Evolutionary conservation across 176 grass and related monocot genomes (phyloP).

Genomic region (Hordeum marinum): DNA sequence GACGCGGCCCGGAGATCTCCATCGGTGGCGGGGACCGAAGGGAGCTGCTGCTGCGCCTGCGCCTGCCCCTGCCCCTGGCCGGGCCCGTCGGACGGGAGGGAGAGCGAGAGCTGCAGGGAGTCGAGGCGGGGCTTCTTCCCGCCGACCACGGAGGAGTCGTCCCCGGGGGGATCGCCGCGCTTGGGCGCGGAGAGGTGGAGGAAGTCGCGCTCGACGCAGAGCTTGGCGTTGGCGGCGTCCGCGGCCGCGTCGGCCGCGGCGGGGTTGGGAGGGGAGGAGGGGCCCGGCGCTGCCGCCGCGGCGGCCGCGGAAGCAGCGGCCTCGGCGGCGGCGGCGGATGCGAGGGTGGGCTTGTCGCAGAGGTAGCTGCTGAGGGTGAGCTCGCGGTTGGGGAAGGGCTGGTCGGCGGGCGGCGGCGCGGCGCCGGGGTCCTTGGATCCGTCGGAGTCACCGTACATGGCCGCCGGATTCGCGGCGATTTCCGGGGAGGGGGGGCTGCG

Average conservation of each 20-base stretch:
- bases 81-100: conserved; percentile 53
- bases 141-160: conserved; percentile 48
- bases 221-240: background rate
- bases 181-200: conserved; percentile 64
- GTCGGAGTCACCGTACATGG: conserved; percentile 54
- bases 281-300: background rate
- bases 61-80: background rate
- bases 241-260: background rate
- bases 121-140: conserved; percentile 74
- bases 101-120: conserved; percentile 75
- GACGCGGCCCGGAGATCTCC: conserved; percentile 38
- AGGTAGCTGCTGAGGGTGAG: conserved; percentile 75
- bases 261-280: conserved; percentile 32
- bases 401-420: conserved; percentile 21
- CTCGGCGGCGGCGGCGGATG: conserved; percentile 7
- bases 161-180: conserved; percentile 54
- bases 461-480: conserved; percentile 11
- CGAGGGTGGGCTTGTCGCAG: conserved; percentile 52
- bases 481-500: background rate
- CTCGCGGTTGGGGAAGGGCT: conserved; percentile 55
- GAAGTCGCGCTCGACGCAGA: conserved; percentile 66
- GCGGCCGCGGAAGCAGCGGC: background rate
- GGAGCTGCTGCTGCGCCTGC: background rate
- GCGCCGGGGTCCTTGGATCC: conserved; percentile 53
- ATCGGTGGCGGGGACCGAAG: background rate